Percentiles rank a stretch among this genome's conserved stretches.
Conservation (phyloP, 768 basidiomycete genomes). For the Myochromella boudieri region DNA sequence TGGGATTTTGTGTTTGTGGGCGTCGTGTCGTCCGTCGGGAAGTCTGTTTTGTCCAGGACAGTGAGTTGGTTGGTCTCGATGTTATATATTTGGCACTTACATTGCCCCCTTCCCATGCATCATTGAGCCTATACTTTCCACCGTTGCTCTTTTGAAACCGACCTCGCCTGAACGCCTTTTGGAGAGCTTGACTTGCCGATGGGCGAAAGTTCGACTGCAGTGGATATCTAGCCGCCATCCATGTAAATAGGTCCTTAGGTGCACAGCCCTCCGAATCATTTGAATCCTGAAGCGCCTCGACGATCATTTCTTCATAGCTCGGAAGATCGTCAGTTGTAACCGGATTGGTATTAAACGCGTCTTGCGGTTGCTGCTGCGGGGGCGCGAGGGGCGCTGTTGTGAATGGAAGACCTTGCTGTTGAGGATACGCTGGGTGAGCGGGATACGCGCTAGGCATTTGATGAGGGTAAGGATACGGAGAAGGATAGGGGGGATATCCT, state of each 20-base stretch:
- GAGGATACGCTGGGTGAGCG: slow-evolving; percentile 24
- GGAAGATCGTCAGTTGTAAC: slow-evolving; percentile 57
- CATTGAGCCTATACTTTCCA: slow-evolving; percentile 75
- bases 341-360: slow-evolving; percentile 20
- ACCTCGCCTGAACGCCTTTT: slow-evolving; percentile 83
- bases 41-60: slow-evolving; percentile 42
- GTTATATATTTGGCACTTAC: slow-evolving; percentile 41
- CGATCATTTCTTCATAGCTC: slow-evolving; percentile 91
- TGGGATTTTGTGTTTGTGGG: slow-evolving; percentile 58
- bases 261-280: slow-evolving; percentile 73
- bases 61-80: not conserved
- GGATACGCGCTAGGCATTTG: slow-evolving; percentile 21
- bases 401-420: slow-evolving; percentile 30
- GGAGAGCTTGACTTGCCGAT: slow-evolving; percentile 85
- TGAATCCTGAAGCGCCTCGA: slow-evolving; percentile 68
- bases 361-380: slow-evolving; percentile 18
- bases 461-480: slow-evolving; percentile 14
- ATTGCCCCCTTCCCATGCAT: slow-evolving; percentile 78
- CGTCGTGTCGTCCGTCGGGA: slow-evolving; percentile 77
- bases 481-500: slow-evolving; percentile 41
- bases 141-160: slow-evolving; percentile 73
- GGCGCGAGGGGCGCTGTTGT: slow-evolving; percentile 33
- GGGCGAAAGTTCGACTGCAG: slow-evolving; percentile 88
- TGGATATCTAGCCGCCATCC: slow-evolving; percentile 84
- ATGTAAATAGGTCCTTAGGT: slow-evolving; percentile 80